Evolutionary conservation across 2,329 filamentous ascomycete genomes (phyloP).

Genomic region (Aureobasidium sp.): DNA sequence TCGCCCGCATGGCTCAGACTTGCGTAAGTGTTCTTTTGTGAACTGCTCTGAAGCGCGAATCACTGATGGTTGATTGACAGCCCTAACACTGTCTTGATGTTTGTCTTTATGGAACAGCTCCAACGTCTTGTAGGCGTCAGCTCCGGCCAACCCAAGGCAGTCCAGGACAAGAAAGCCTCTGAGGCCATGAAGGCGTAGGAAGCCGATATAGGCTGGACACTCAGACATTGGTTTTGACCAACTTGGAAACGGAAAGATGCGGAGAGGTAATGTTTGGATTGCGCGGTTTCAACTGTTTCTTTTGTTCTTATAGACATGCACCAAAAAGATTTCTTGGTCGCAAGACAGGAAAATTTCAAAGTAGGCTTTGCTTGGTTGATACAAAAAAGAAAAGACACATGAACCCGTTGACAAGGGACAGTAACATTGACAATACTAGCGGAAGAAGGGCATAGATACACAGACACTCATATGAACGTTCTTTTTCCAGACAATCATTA

Average conservation of each 20-base stretch:
- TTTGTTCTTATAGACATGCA: neutral
- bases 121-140: conserved; percentile 2
- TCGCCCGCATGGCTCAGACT: conserved; percentile 10
- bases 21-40: neutral
- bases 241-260: neutral
- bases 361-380: neutral
- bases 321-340: neutral
- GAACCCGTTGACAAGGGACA: neutral
- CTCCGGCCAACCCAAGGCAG: neutral
- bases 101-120: conserved; percentile 9
- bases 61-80: neutral
- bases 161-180: conserved; percentile 6
- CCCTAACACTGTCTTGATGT: conserved; percentile 7
- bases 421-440: neutral
- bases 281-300: neutral
- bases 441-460: no score
- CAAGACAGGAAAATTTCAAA: neutral
- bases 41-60: no score
- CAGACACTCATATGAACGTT: neutral
- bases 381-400: neutral
- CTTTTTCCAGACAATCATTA: neutral
- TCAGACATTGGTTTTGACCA: neutral
- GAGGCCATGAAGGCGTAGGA: neutral
- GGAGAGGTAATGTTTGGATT: neutral
- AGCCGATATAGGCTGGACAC: neutral